phyloP scores from a whole-genome alignment of 345 rosid genomes.

The Kernera saxatilis region DNA sequence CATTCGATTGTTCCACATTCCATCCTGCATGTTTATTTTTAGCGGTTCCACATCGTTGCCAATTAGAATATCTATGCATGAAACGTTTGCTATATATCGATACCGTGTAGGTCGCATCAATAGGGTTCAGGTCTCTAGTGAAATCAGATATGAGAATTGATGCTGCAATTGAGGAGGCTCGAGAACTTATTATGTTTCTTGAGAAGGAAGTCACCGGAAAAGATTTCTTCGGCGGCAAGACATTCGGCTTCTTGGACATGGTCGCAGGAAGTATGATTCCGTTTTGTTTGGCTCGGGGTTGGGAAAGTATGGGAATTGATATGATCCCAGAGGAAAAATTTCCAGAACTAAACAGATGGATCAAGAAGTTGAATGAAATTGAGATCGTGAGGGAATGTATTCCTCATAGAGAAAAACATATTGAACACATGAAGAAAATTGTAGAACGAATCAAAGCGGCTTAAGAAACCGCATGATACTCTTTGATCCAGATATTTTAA shows the following conservation, averaged over 20 bases:
- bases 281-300: not conserved
- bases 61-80: not conserved
- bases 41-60: too few relatives aligned
- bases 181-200: conserved; percentile 10
- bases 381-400: conserved; percentile 15
- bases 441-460: not conserved
- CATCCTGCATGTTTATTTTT: too few relatives aligned
- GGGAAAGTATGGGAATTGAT: conserved; percentile 27
- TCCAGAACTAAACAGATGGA: conserved; percentile 1
- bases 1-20: too few relatives aligned
- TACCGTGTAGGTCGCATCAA: not conserved
- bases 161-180: conserved; percentile 19
- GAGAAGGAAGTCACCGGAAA: conserved; percentile 28
- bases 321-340: conserved; percentile 19
- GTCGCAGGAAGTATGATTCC: conserved; percentile 19
- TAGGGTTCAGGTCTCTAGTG: not conserved
- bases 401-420: conserved; percentile 16
- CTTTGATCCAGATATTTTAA: not conserved
- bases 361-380: not conserved
- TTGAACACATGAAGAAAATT: conserved; percentile 7
- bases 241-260: conserved; percentile 26
- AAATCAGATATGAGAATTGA: conserved; percentile 2
- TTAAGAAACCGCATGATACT: not conserved
- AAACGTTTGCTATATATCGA: not conserved
- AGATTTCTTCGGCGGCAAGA: conserved; percentile 34